phyloP scores from a whole-genome alignment of 2,329 filamentous ascomycete species.

The Trichoderma polysporum region DNA sequence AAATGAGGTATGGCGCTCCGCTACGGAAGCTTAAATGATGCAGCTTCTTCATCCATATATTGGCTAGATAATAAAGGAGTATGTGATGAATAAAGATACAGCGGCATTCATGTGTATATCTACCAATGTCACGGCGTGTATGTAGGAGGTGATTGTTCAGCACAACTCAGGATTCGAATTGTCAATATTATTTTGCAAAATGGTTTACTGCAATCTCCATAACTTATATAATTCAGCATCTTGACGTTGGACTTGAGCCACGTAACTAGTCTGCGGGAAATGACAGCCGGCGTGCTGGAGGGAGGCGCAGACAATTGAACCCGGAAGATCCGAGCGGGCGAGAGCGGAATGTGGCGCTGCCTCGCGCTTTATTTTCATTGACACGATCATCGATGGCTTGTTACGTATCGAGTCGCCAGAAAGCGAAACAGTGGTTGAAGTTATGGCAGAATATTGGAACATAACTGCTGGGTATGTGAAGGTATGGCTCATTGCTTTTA shows the following conservation, averaged over 20 bases:
- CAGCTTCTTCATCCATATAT: background rate
- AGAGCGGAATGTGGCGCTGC: background rate
- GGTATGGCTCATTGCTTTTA: background rate
- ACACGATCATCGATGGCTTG: background rate
- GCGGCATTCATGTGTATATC: background rate
- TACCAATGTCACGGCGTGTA: background rate
- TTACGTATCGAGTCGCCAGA: too few relatives aligned
- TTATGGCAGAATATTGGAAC: background rate
- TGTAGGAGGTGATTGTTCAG: background rate
- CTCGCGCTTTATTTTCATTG: background rate
- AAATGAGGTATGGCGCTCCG: background rate
- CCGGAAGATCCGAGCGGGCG: conserved; percentile 8
- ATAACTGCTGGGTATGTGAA: background rate
- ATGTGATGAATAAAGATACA: background rate
- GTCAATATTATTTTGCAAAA: background rate
- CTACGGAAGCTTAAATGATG: background rate
- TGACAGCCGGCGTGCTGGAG: background rate
- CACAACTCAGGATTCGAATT: background rate
- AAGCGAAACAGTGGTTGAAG: background rate
- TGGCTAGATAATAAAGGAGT: background rate
- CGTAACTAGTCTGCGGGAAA: background rate
- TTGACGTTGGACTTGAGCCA: background rate
- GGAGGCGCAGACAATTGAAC: background rate
- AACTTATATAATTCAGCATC: background rate
- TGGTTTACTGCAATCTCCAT: background rate